phyloP scores from a whole-genome alignment of 371 early-diverging fungal species.

The Syncephalastrum contaminatum region DNA sequence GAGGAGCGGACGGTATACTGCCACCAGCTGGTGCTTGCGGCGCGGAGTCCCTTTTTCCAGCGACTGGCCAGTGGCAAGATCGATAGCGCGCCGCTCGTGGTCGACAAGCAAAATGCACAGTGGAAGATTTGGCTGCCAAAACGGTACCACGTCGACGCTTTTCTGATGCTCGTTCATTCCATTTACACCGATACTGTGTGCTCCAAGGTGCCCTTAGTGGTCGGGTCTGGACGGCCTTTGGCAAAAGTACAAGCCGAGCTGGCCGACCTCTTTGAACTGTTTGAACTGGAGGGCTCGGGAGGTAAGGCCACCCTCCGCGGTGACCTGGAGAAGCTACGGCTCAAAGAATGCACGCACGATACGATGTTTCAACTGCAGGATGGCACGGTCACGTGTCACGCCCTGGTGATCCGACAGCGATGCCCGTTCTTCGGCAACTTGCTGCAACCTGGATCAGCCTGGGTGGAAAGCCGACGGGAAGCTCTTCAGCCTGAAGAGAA shows the following conservation, averaged over 20 bases:
- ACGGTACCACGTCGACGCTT: too few relatives aligned
- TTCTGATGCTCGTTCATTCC: too few relatives aligned
- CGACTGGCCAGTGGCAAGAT: conserved; percentile 6
- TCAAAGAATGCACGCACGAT: conserved; percentile 22
- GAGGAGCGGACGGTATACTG: conserved; percentile 41
- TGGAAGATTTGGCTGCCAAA: too few relatives aligned
- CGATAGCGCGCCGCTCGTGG: too few relatives aligned
- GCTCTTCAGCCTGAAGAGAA: background rate
- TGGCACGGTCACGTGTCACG: conserved; percentile 47
- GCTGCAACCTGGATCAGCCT: conserved; percentile 49
- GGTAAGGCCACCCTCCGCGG: conserved; percentile 30
- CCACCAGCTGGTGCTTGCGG: conserved; percentile 33
- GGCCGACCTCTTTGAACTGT: conserved; percentile 21
- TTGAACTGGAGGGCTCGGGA: conserved; percentile 24
- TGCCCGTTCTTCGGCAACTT: conserved; percentile 66
- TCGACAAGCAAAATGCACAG: too few relatives aligned
- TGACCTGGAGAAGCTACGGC: conserved; percentile 7
- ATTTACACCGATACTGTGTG: too few relatives aligned
- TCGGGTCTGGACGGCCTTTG: too few relatives aligned
- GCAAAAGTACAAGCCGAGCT: conserved; percentile 30
- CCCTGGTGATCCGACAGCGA: conserved; percentile 58
- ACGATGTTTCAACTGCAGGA: conserved; percentile 36
- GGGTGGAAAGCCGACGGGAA: conserved; percentile 45
- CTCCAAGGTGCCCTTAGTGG: too few relatives aligned
- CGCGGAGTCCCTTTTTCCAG: conserved; percentile 25